Base-by-base conservation (phyloP, 2,329 filamentous ascomycete species). In the Huntiella abstrusa region DNA sequence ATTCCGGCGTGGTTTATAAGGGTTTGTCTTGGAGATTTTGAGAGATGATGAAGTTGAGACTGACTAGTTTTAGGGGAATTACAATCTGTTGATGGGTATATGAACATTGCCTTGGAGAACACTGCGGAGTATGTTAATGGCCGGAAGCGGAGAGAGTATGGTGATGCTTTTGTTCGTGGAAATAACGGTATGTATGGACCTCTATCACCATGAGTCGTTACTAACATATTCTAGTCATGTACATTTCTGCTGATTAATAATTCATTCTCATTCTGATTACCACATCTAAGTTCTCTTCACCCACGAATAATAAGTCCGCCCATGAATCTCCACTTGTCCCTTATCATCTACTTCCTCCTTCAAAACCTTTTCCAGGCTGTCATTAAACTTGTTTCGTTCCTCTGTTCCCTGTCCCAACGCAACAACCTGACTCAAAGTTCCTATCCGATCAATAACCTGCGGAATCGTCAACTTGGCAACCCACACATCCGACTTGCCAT, bases 51-150 rank as follows among this genome's bases (percentile, higher is more conserved):
- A 35, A 16, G 28, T 10, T 34, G 13, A 33, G 32, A 28, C 41
- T 43, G 33, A 43, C 28, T 3, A 7, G 2, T 22, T 5, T 13
- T 52, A 95, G 88, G 91, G 55, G 86, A 95, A 60, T 73, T 96
- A 34, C 87, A 96, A 61, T 94, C 87, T 1, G 88, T 98, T 43
- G 91, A 98, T 62, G 91, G 91, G 45, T 98, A 96, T 66, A 98
- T 98, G 91, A 98, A 98, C 66, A 95, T 98, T 60, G 88, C 91
- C 10, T 74, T 98, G 28, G 91, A 98, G 63, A 91, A 94, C 65
- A 93, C 86, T 15, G 80, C 84, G 53, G 91, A 98, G 64, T 86
- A 80, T 55, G 81, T 95, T 54, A 81, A 93, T 58, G 88, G 87
- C 37, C 74, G 77, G 53, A 76, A 88, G 63, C 74, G 82, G 56